These are phyloP conservation scores for Aspergillus nomiae DNA, from an alignment of 2,329 filamentous ascomycete species.

Conservation along the genomic window DNA sequence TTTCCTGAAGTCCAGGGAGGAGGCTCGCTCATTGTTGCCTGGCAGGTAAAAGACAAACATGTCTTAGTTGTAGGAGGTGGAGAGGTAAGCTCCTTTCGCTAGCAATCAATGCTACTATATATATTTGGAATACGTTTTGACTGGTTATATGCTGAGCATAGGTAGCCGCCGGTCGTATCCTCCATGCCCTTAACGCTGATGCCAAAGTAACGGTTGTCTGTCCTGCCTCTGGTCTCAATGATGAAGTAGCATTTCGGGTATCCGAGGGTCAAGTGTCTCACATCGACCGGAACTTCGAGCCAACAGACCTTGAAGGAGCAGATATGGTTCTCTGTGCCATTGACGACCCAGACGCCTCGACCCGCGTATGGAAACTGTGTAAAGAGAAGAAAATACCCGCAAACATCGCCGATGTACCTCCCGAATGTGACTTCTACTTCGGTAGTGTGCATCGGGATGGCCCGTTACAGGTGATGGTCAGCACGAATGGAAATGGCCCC, in stretches of 20 bases:
- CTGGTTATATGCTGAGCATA: conserved; percentile 42
- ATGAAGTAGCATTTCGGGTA: conserved; percentile 83
- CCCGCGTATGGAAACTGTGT: conserved; percentile 89
- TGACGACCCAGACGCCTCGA: conserved; percentile 89
- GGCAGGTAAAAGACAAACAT: conserved; percentile 87
- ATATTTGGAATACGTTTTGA: conserved; percentile 15
- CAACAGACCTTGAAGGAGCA: conserved; percentile 76
- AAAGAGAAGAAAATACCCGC: conserved; percentile 80
- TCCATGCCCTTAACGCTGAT: conserved; percentile 93
- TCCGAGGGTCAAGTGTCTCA: conserved; percentile 74
- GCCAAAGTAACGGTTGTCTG: conserved; percentile 85
- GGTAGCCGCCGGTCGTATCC: conserved; percentile 93
- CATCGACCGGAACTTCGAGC: conserved; percentile 79
- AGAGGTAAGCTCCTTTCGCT: conserved; percentile 63
- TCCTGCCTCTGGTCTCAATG: conserved; percentile 76
- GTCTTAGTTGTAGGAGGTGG: conserved; percentile 94
- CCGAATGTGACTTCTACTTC: conserved; percentile 99
- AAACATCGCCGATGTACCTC: conserved; percentile 95
- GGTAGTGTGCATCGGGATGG: conserved; percentile 94
- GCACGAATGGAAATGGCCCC: conserved; percentile 95
- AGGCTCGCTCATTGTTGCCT: conserved; percentile 90
- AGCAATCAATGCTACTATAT: conserved; percentile 3
- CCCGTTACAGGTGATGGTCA: conserved; percentile 96
- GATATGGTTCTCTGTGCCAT: conserved; percentile 93
- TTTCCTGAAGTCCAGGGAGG: conserved; percentile 86